Percentiles rank a stretch among this genome's conserved stretches.
These are phyloP conservation scores for Hypoxylon sp. DNA, from an alignment of 2,329 filamentous ascomycete genomes.

Conservation along the genomic window DNA sequence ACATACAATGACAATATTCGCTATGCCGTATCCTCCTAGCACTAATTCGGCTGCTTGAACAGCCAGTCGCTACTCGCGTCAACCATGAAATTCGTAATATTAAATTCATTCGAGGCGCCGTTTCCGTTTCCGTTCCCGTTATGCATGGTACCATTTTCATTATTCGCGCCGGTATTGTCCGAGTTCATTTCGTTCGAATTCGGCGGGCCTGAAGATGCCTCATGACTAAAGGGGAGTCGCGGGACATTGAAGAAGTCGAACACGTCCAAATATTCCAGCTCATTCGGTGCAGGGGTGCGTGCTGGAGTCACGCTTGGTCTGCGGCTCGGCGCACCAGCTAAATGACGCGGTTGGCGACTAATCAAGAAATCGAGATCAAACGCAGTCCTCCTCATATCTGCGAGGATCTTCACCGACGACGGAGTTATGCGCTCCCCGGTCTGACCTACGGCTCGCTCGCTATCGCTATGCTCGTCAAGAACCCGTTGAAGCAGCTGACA, in stretches of 20 bases:
- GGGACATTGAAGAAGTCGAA: conserved; percentile 97
- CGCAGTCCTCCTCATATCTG: conserved; percentile 91
- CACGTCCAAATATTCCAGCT: conserved; percentile 90
- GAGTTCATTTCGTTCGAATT: conserved; percentile 38
- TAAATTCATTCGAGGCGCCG: conserved; percentile 71
- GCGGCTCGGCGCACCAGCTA: conserved; percentile 57
- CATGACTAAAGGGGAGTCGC: conserved; percentile 69
- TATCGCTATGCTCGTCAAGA: conserved; percentile 86
- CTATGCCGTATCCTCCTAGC: conserved; percentile 1
- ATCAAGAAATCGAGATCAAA: conserved; percentile 93
- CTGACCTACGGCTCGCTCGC: conserved; percentile 65
- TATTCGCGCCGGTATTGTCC: conserved; percentile 25
- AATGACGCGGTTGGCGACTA: conserved; percentile 77
- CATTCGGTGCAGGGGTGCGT: conserved; percentile 80
- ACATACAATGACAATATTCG: conserved; percentile 1
- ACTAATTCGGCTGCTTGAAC: conserved; percentile 63
- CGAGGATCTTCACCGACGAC: conserved; percentile 85
- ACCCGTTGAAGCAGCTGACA: conserved; percentile 83
- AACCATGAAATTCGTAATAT: conserved; percentile 83
- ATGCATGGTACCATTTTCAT: conserved; percentile 41
- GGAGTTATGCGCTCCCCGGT: conserved; percentile 82
- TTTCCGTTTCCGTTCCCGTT: conserved; percentile 49
- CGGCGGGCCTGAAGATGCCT: conserved; percentile 48
- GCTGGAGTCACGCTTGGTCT: conserved; percentile 70
- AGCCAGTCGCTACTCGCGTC: conserved; percentile 82